Evolutionary conservation across 192 early-diverging fungal genomes (phyloP), one percentile per base, ranked within the genome.

Genomic region (Phlyctochytrium arcticum): DNA sequence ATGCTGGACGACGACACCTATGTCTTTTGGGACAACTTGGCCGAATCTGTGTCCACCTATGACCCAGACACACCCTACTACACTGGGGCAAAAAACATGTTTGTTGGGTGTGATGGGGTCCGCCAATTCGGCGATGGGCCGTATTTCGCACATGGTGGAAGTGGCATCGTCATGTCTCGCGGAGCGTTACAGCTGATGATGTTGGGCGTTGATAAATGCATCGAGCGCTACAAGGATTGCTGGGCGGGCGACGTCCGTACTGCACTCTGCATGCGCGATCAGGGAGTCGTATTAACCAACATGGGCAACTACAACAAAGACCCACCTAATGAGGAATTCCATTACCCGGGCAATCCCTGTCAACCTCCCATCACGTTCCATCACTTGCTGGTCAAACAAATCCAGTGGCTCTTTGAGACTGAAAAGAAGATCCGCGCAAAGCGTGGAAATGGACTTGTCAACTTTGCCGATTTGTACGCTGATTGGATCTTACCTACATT

Each of bases 1-100:
- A 86, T 86, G 84, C 68, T 86, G 32, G 84, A 86, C 65, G 84
- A 86, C 65, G 84, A 86, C 67, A 78, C 84, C 3, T 84, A 83
- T 48, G 67, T 85, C 12, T 78, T 77, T 51, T 53, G 77, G n/a
- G 76, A 80, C 39, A 86, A 82, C 60, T 54, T 85, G 17, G 48
- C 58, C 27, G 62, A 61, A 3, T 23, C 34, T 21, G 57, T 86
- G 23, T 27, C 51, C 8, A 51, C 31, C 3, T 60, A 66, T 51
- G 65, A 86, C 53, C 70, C 75, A 9, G 47, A 65, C 19, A 49
- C 67, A 17, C 67, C 58, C 12, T 64, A 65, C 50, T 85, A 80
- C 65, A 62, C 72, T 48, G 83, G 83, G 39, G 46, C 69, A 1
- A 58, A 65, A 26, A 80, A 69, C 44, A 36, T 69, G 8, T 80